Evolutionary conservation across 2,329 filamentous ascomycete species (phyloP).

Genomic region (Didymella glomerata): DNA sequence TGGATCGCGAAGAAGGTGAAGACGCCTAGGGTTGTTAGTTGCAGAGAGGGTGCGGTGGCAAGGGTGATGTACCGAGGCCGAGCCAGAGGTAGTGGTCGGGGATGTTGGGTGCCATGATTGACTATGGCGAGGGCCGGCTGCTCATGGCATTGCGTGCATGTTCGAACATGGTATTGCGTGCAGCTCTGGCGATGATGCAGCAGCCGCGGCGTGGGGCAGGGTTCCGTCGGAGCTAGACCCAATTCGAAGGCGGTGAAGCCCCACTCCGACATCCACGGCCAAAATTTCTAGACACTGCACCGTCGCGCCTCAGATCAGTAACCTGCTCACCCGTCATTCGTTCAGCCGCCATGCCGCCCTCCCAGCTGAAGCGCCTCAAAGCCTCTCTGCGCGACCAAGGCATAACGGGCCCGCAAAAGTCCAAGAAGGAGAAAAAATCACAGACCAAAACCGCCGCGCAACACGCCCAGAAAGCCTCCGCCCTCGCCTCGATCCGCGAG

Average conservation of each 20-base stretch:
- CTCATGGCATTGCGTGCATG: background rate
- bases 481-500: conserved; percentile 86
- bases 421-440: conserved; percentile 87
- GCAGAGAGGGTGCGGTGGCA: background rate
- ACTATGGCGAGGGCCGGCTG: conserved; percentile 25
- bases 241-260: conserved; percentile 14
- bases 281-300: conserved; percentile 29
- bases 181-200: conserved; percentile 29
- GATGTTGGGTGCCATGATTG: conserved; percentile 48
- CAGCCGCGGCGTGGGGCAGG: conserved; percentile 20
- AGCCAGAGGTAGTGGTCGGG: conserved; percentile 59
- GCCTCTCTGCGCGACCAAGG: conserved; percentile 88
- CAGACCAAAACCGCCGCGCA: conserved; percentile 75
- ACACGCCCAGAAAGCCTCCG: conserved; percentile 77
- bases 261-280: conserved; percentile 31
- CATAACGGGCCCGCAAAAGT: conserved; percentile 88
- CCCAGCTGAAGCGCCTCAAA: conserved; percentile 95
- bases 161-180: background rate
- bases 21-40: conserved; percentile 55
- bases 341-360: conserved; percentile 76
- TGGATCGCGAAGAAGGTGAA: conserved; percentile 65
- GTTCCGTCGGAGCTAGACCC: background rate
- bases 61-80: conserved; percentile 50
- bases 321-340: background rate
- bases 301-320: conserved; percentile 9